Evolutionary conservation across 2,329 filamentous ascomycete species (phyloP), one percentile per base, ranked within the genome.

Genomic region (Lachnellula willkommii): DNA sequence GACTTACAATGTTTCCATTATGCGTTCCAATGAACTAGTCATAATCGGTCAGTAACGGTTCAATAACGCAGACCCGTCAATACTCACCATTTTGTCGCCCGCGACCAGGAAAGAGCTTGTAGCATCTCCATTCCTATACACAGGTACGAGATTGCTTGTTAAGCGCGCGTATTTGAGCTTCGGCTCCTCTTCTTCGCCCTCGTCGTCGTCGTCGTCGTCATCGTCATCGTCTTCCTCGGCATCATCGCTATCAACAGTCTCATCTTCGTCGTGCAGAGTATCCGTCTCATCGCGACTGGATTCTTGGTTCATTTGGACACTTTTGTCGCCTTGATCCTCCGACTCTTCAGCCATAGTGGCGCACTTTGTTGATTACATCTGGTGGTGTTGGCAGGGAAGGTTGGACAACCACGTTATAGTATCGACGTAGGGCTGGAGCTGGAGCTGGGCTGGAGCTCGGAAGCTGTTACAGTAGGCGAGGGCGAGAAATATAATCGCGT

Each of bases 91-190:
- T 77, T 97, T 97, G 77, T 99, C 93, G 52, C 93, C 93, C 42
- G 89, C 89, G 50, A 95, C 90, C 50, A 95, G 75, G 70, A 96
- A 96, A 8, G 89, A 79, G 72, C 92, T 96, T 26, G 93, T 96
- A 64, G 91, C 90, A 79, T 99, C 94, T 65, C 90, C 92, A 75
- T 95, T 96, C 56, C 91, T 86, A 75, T 99, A 99, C 36, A 96
- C 82, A 45, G 87, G 77, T 26, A 81, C 84, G 59, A 99, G 75
- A 66, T 87, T 86, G 58, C 85, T 87, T 7, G 94, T 97, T 64
- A 97, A 75, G 49, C 90, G 87, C 50, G 87, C 88, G 71, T 96
- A 96, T 73, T 99, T 99, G 66, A 99, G 82, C 68, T 87, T 88
- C 28, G 94, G 95, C 73, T 97, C 93, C 17, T 97, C 93, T 5